A percentile compares a stretch with the other conserved stretches of the same genome.
Conservation (phyloP, 2,329 filamentous ascomycete genomes). For the Fusarium sp. region DNA sequence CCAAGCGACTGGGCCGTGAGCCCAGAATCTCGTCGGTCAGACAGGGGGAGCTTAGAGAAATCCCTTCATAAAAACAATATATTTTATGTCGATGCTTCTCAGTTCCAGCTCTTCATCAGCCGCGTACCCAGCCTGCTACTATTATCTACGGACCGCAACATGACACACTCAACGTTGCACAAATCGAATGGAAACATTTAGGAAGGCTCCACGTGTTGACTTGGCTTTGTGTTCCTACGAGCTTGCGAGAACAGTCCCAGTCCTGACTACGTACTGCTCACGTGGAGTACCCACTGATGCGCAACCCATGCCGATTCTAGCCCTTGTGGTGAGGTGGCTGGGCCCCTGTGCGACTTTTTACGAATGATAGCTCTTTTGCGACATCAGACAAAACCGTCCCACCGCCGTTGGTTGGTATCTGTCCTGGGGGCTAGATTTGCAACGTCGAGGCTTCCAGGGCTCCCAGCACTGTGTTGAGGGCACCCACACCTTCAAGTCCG, state of each 20-base stretch:
- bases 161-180: constrained; percentile 39
- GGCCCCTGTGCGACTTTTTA: constrained; percentile 38
- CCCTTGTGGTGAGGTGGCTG: constrained; percentile 42
- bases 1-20: constrained; percentile 41
- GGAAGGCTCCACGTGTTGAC: constrained; percentile 47
- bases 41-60: constrained; percentile 31
- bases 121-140: constrained; percentile 19
- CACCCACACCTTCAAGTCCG: constrained; percentile 33
- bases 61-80: neutral
- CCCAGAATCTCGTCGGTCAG: constrained; percentile 21
- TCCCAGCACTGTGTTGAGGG: constrained; percentile 36
- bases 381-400: constrained; percentile 40
- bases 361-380: constrained; percentile 39
- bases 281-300: constrained; percentile 49
- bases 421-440: constrained; percentile 20
- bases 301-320: constrained; percentile 45
- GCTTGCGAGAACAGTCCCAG: constrained; percentile 44
- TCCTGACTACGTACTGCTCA: constrained; percentile 40
- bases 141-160: constrained; percentile 22
- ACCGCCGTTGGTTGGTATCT: constrained; percentile 29
- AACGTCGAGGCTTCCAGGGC: constrained; percentile 27
- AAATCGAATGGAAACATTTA: constrained; percentile 42
- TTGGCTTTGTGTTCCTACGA: constrained; percentile 41
- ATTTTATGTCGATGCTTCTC: constrained; percentile 16
- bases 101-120: neutral